phyloP scores from a whole-genome alignment of 2,329 filamentous ascomycete genomes.

The Aspergillus neotritici region DNA sequence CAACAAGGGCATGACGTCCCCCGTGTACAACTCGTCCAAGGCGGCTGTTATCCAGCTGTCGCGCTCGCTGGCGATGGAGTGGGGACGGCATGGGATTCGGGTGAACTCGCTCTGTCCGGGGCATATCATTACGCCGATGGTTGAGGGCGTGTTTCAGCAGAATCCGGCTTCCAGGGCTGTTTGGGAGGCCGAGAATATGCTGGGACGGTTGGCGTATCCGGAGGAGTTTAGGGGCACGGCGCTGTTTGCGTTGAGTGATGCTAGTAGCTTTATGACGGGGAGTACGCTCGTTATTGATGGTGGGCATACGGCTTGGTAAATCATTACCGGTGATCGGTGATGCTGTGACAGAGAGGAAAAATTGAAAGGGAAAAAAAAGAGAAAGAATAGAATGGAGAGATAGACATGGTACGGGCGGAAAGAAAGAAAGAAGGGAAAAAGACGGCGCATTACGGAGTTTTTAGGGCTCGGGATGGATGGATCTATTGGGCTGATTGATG shows the following conservation, averaged over 20 bases:
- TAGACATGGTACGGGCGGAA: background rate
- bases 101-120: constrained; percentile 52
- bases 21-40: constrained; percentile 51
- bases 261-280: constrained; percentile 66
- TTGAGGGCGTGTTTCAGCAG: constrained; percentile 68
- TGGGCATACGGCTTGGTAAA: constrained; percentile 53
- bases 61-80: constrained; percentile 50
- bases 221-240: constrained; percentile 61
- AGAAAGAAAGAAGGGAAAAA: background rate
- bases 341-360: background rate
- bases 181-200: constrained; percentile 46
- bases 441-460: background rate
- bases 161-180: constrained; percentile 56
- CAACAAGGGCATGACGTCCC: constrained; percentile 42
- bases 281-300: constrained; percentile 66
- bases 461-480: no score
- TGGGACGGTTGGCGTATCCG: constrained; percentile 50
- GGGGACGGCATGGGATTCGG: constrained; percentile 46
- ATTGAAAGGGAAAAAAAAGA: constrained; percentile 1
- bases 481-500: no score
- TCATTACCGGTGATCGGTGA: no score
- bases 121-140: constrained; percentile 65
- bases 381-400: constrained; percentile 1
- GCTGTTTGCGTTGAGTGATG: constrained; percentile 62
- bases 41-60: constrained; percentile 49